Evolutionary conservation across 2,329 filamentous ascomycete species (phyloP).

Genomic region (Colletotrichum sojae): DNA sequence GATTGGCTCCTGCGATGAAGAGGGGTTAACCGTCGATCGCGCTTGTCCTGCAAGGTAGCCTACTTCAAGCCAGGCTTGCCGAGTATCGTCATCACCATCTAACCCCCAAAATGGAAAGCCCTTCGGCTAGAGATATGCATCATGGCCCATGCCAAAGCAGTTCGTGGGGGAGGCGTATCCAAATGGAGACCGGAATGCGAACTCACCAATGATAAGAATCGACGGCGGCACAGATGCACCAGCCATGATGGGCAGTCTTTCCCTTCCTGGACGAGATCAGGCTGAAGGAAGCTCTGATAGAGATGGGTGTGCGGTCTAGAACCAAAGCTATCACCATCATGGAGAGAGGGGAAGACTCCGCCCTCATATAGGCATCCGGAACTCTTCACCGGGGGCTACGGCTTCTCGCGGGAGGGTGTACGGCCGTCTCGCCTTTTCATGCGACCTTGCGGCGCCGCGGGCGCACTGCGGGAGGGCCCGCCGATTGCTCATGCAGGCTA

Average conservation of each 20-base stretch:
- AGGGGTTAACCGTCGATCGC: neutral
- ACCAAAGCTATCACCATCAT: neutral
- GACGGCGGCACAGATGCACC: neutral
- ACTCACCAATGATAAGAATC: neutral
- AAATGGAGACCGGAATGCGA: neutral
- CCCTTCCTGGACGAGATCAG: neutral
- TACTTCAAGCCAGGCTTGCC: neutral
- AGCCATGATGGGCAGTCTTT: neutral
- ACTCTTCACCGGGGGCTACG: neutral
- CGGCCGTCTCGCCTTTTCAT: neutral
- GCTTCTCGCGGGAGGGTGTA: neutral
- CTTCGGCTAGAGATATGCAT: neutral
- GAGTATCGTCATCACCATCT: neutral
- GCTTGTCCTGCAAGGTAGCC: neutral
- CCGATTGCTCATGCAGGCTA: neutral
- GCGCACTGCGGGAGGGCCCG: neutral
- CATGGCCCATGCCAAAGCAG: neutral
- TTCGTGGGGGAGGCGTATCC: neutral
- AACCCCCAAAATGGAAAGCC: neutral
- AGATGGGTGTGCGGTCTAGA: neutral
- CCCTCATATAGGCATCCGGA: neutral
- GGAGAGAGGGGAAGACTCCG: neutral
- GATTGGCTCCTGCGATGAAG: neutral
- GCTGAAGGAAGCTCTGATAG: neutral
- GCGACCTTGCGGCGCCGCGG: too few relatives aligned